Conservation (phyloP, 2,329 filamentous ascomycete genomes). For the Alternaria sp. region DNA sequence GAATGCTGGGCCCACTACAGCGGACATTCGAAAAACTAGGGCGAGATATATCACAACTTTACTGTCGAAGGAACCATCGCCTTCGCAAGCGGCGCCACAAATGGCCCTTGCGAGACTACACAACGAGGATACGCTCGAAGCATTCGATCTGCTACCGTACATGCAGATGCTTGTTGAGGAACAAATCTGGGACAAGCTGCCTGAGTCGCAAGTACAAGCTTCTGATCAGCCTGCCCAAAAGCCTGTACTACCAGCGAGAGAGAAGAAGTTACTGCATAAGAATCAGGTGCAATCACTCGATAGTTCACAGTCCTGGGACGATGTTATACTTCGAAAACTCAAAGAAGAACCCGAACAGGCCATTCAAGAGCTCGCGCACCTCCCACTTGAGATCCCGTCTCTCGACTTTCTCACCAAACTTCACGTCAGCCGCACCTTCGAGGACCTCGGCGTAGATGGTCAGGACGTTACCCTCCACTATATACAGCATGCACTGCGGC, state of each 20-base stretch:
- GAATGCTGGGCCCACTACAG: slow-evolving; percentile 15
- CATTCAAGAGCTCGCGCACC: slow-evolving; percentile 41
- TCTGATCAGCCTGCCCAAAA: background rate
- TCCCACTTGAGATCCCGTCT: slow-evolving; percentile 48
- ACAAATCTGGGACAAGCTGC: slow-evolving; percentile 44
- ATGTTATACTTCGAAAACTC: slow-evolving; percentile 29
- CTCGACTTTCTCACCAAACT: slow-evolving; percentile 52
- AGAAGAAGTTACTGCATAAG: background rate
- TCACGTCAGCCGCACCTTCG: slow-evolving; percentile 37
- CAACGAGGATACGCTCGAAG: slow-evolving; percentile 10
- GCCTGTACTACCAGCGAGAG: background rate
- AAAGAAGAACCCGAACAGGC: slow-evolving; percentile 31
- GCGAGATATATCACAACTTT: slow-evolving; percentile 41
- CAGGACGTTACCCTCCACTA: slow-evolving; percentile 43
- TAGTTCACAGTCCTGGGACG: slow-evolving; percentile 31
- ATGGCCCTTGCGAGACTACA: slow-evolving; percentile 25
- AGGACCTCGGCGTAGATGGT: slow-evolving; percentile 34
- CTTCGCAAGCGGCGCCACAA: slow-evolving; percentile 21
- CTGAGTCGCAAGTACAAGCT: slow-evolving; percentile 15
- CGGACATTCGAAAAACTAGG: slow-evolving; percentile 30
- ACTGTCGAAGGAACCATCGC: slow-evolving; percentile 13
- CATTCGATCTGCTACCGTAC: slow-evolving; percentile 40
- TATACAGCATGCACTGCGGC: slow-evolving; percentile 50
- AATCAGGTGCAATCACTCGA: background rate
- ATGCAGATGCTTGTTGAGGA: slow-evolving; percentile 50